Percentiles rank a stretch among this genome's conserved stretches.
These are phyloP conservation scores for Tulasnella sp. DNA, from an alignment of 768 basidiomycete species.

Conservation along the genomic window DNA sequence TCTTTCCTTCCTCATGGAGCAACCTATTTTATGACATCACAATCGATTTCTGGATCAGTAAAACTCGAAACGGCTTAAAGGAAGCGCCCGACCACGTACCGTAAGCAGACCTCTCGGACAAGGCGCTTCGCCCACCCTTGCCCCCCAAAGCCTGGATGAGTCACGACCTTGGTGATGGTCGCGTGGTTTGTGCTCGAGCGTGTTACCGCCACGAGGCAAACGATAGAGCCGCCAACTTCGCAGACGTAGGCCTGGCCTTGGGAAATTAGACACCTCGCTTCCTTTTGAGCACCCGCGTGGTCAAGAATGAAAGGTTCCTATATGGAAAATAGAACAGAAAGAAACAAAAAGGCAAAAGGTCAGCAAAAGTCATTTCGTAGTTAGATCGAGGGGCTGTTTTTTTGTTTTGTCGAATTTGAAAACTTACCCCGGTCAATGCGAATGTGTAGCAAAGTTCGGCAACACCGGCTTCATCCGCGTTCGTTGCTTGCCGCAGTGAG, in stretches of 20 bases:
- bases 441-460: constrained; percentile 21
- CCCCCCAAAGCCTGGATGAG: constrained; percentile 49
- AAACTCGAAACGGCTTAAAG: neutral
- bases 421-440: constrained; percentile 17
- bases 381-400: neutral
- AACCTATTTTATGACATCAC: constrained; percentile 10
- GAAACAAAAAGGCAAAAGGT: neutral
- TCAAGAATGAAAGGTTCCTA: constrained; percentile 16
- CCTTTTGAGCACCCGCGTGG: neutral
- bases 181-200: constrained; percentile 44
- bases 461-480: neutral
- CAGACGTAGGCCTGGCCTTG: constrained; percentile 22
- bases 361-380: neutral
- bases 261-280: constrained; percentile 8
- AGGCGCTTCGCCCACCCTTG: constrained; percentile 60
- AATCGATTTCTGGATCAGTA: neutral
- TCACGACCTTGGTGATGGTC: constrained; percentile 70
- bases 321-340: neutral
- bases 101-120: constrained; percentile 41
- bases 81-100: constrained; percentile 2
- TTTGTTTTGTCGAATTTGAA: too few relatives aligned
- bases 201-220: constrained; percentile 22
- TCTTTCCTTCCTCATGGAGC: constrained; percentile 15
- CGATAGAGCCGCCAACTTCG: constrained; percentile 12
- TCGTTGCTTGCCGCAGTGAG: neutral